Evolutionary conservation across 2,329 filamentous ascomycete genomes (phyloP).

Genomic region (Nothomitra cinnamomea): DNA sequence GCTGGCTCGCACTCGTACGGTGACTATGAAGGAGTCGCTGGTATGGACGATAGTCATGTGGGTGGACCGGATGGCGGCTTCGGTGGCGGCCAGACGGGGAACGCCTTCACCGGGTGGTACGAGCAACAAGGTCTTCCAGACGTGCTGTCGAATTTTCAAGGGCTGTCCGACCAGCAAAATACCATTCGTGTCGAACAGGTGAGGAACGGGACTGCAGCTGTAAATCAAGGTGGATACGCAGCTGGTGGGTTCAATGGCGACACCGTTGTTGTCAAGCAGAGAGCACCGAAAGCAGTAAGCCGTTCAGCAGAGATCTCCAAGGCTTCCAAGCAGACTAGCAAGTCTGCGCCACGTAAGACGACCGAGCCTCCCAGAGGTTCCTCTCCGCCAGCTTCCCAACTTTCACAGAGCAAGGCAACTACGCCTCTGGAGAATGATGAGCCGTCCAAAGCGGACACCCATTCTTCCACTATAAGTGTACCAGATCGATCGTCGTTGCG

Average conservation of each 20-base stretch:
- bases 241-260: neutral
- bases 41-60: neutral
- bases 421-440: neutral
- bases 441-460: conserved; percentile 1
- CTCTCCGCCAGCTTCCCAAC: neutral
- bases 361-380: neutral
- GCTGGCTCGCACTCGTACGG: neutral
- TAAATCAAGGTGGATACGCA: neutral
- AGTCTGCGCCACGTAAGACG: neutral
- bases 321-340: neutral
- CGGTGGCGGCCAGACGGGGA: neutral
- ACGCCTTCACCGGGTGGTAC: conserved; percentile 3
- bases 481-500: conserved; percentile 2
- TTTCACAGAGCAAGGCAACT: neutral
- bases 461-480: neutral
- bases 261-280: neutral
- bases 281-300: neutral
- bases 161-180: neutral
- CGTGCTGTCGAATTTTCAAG: neutral
- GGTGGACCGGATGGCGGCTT: neutral
- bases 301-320: neutral
- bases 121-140: neutral
- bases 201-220: neutral
- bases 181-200: neutral
- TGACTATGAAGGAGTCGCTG: neutral